phyloP scores from a whole-genome alignment of 495 filamentous ascomycete genomes.

The Endocarpon pusillum region DNA sequence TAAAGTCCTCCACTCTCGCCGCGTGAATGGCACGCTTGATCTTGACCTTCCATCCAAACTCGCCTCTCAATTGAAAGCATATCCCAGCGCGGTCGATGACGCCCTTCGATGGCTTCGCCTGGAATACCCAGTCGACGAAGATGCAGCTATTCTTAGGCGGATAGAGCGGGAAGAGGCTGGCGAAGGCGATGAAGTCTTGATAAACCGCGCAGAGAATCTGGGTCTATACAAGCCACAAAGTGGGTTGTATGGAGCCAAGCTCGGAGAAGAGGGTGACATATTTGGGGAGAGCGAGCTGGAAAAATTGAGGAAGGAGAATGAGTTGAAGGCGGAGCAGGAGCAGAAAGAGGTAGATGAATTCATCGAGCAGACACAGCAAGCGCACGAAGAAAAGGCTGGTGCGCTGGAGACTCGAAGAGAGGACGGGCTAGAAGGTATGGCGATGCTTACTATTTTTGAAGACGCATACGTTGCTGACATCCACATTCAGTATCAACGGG shows the following conservation, averaged over 20 bases:
- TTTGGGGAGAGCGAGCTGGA: conserved; percentile 30
- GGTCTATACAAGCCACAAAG: conserved; percentile 35
- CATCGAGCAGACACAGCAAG: conserved; percentile 24
- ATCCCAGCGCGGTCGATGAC: conserved; percentile 20
- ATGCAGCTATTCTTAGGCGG: conserved; percentile 42
- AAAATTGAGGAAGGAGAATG: conserved; percentile 31
- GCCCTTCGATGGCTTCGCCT: conserved; percentile 54
- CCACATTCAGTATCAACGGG: too few relatives aligned
- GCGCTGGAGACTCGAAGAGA: conserved; percentile 37
- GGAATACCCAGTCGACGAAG: conserved; percentile 57
- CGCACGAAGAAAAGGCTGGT: conserved; percentile 25
- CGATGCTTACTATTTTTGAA: too few relatives aligned
- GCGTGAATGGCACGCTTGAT: conserved; percentile 60
- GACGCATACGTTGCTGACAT: too few relatives aligned
- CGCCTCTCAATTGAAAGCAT: conserved; percentile 20
- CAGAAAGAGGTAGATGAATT: conserved; percentile 25
- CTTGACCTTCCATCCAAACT: conserved; percentile 25
- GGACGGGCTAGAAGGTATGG: too few relatives aligned
- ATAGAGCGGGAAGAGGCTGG: conserved; percentile 38
- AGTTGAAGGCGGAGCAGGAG: conserved; percentile 28
- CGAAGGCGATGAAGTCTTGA: conserved; percentile 20
- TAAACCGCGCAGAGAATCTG: conserved; percentile 25
- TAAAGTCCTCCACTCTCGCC: conserved; percentile 51
- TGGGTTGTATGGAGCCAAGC: conserved; percentile 25
- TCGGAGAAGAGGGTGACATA: conserved; percentile 22